Evolutionary conservation across 2,329 filamentous ascomycete species (phyloP), one percentile per base, ranked within the genome.

Genomic region (Fusarium equiseti): DNA sequence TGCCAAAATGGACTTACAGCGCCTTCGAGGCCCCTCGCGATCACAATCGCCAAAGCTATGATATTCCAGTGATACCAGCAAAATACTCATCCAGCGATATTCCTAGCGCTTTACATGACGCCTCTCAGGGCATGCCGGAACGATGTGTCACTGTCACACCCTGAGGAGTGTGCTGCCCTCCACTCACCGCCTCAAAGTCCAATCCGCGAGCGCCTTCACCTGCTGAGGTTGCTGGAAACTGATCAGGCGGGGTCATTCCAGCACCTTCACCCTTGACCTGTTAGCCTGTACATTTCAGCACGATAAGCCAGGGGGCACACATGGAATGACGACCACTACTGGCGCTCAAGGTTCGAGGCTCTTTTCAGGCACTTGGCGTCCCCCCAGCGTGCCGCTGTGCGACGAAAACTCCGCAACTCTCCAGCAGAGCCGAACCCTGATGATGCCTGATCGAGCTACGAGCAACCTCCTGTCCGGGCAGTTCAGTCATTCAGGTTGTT

Each of bases 231-330:
- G 66, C 69, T 72, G 69, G 46, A 48, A 54, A 46, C 42, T 55
- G 57, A 35, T 35, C 50, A 63, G 70, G 73, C 73, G 74, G 74
- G 72, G 74, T 73, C 74, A 76, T 75, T 76, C 74, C 65, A 70
- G 73, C 69, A 71, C 73, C 73, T 76, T 74, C 74, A 55, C 74
- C 67, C 72, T 73, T 63, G 70, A 43, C 63, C 65, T 73, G 74
- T 73, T 63, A 68, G 42, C 63, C 66, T 73, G 74, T 76, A 76
- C 55, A 76, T 76, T 66, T 76, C 73, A 76, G 74, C 71, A 76
- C 74, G 74, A 61, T 60, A 44, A 27, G 53, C 58, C 61, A 50
- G 53, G 70, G 67, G 65, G 56, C 59, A 63, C 59, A 63, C 51
- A 70, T 40, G 55, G 57, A 68, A 63, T 71, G 68, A 71, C 63